Conservation (phyloP, 352 stramenopile genomes). For the Globisporangium takayamanum region DNA sequence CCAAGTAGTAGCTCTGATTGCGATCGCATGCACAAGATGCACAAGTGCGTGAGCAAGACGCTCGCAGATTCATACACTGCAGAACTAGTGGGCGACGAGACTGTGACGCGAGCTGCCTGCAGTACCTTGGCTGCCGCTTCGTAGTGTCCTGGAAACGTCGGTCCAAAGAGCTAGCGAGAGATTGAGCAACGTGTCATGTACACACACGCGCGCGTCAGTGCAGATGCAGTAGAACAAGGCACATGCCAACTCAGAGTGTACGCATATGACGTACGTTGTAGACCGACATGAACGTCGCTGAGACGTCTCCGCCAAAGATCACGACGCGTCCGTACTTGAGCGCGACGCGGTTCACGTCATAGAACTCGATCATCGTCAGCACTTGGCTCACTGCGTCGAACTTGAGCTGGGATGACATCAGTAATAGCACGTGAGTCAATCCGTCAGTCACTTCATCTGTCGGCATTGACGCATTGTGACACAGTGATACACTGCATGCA, state of each 20-base stretch:
- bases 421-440: neutral
- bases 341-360: constrained; percentile 66
- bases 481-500: too few species aligned
- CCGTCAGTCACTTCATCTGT: too few species aligned
- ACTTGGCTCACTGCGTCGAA: constrained; percentile 65
- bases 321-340: constrained; percentile 79
- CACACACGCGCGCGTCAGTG: neutral
- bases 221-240: neutral
- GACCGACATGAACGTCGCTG: constrained; percentile 82
- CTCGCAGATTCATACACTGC: neutral
- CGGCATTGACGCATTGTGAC: too few species aligned
- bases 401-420: constrained; percentile 29
- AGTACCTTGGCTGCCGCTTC: constrained; percentile 52
- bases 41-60: neutral
- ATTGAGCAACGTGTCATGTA: neutral
- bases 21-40: neutral
- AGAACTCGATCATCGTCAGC: constrained; percentile 72
- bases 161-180: constrained; percentile 58
- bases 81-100: neutral
- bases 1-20: constrained; percentile 58
- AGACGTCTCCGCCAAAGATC: constrained; percentile 74
- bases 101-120: too few species aligned
- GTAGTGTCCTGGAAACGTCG: constrained; percentile 77
- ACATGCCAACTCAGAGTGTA: neutral
- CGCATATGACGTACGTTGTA: constrained; percentile 57